phyloP scores from a whole-genome alignment of 768 basidiomycete species.

The Rhodosporidiobolus odoratus region DNA sequence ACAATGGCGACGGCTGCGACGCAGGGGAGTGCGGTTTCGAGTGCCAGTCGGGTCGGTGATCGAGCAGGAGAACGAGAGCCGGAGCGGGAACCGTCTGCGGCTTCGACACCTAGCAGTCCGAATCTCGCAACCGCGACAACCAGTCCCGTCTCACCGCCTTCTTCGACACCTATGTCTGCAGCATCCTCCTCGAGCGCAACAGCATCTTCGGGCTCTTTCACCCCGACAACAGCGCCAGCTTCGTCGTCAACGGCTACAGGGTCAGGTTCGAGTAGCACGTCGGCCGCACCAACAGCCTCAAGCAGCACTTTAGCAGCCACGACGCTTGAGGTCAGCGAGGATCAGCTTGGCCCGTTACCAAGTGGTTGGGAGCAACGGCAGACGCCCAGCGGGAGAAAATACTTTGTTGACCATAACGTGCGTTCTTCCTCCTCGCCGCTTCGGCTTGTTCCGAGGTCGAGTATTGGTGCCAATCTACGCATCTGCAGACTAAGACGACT shows the following conservation, averaged over 20 bases:
- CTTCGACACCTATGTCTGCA: neutral
- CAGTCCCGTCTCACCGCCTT: no score
- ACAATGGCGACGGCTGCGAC: neutral
- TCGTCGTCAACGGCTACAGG: no score
- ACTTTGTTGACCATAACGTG: conserved; percentile 99
- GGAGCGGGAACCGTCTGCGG: no score
- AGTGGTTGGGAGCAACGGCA: conserved; percentile 99
- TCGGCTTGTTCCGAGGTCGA: neutral
- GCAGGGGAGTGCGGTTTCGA: neutral
- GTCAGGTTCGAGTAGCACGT: neutral
- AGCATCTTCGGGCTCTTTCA: conserved; percentile 54
- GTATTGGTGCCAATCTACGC: neutral
- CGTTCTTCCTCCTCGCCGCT: conserved; percentile 1
- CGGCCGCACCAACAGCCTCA: neutral
- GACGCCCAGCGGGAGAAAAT: conserved; percentile 90
- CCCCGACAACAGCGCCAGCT: conserved; percentile 47
- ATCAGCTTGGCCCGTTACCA: conserved; percentile 86
- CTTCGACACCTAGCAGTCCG: no score
- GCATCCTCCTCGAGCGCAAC: neutral
- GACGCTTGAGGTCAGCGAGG: neutral
- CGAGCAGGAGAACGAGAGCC: neutral
- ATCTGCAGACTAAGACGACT: conserved; percentile 65
- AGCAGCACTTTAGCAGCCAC: no score
- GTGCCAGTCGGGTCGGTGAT: neutral
- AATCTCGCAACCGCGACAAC: no score